Evolutionary conservation across 495 filamentous ascomycete genomes (phyloP).

Genomic region (Rostrohypoxylon terebratum): DNA sequence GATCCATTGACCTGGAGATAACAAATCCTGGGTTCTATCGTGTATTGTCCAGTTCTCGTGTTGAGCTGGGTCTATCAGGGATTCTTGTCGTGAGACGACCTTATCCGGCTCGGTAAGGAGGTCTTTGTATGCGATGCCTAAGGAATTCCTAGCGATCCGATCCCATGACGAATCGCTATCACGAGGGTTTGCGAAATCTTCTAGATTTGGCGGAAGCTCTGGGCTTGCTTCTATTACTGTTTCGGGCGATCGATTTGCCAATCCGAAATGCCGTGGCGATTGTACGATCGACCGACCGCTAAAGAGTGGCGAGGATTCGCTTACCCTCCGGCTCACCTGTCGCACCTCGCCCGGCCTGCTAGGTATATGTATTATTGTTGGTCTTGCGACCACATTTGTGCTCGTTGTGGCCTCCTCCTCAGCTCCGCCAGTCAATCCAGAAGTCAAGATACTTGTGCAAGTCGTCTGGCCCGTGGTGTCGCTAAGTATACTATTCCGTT

Average conservation of each 20-base stretch:
- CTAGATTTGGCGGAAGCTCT: slow-evolving; percentile 14
- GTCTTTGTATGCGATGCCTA: slow-evolving; percentile 53
- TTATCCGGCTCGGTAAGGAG: slow-evolving; percentile 34
- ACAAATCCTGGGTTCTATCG: slow-evolving; percentile 21
- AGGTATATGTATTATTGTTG: slow-evolving; percentile 51
- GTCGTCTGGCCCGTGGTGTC: slow-evolving; percentile 42
- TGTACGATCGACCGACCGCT: slow-evolving; percentile 34
- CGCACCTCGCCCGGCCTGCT: slow-evolving; percentile 46
- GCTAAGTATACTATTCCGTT: slow-evolving; percentile 41
- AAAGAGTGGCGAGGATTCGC: slow-evolving; percentile 40
- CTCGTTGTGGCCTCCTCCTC: slow-evolving; percentile 47
- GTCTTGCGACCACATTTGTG: slow-evolving; percentile 44
- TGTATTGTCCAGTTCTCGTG: slow-evolving; percentile 44
- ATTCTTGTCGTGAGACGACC: background rate
- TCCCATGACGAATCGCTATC: slow-evolving; percentile 41
- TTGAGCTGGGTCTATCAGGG: slow-evolving; percentile 5
- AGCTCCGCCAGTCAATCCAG: slow-evolving; percentile 41
- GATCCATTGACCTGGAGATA: slow-evolving; percentile 41
- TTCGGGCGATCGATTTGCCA: slow-evolving; percentile 14
- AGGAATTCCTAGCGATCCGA: slow-evolving; percentile 40
- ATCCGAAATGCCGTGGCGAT: slow-evolving; percentile 41
- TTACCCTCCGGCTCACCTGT: slow-evolving; percentile 42
- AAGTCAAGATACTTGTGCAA: slow-evolving; percentile 47
- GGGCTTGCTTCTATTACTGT: slow-evolving; percentile 12
- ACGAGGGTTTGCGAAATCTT: slow-evolving; percentile 4